A percentile compares a stretch with the other conserved stretches of the same genome.
These are phyloP conservation scores for Excoecaria cochinchinensis DNA, from an alignment of 345 rosid species.

Conservation along the genomic window DNA sequence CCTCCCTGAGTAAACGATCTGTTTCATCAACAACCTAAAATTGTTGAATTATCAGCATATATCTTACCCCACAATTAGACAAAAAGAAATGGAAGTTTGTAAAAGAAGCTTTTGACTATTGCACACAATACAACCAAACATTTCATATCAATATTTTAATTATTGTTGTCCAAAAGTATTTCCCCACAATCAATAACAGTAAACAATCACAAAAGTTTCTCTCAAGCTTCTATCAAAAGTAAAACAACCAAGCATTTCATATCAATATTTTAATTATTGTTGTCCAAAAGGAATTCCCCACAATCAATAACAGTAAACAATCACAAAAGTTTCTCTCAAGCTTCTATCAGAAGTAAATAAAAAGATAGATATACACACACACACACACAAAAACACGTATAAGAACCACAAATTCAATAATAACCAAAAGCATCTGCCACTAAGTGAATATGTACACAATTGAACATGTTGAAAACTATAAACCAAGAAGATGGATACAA, in stretches of 20 bases:
- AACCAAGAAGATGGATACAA: too few species aligned
- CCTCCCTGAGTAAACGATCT: constrained; percentile 86
- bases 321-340: neutral
- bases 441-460: neutral
- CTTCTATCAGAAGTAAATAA: constrained; percentile 1
- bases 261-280: neutral
- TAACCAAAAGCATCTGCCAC: neutral
- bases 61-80: constrained; percentile 9
- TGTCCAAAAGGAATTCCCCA: neutral
- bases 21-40: constrained; percentile 97
- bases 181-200: neutral
- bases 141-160: neutral
- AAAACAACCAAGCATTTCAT: neutral
- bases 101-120: neutral
- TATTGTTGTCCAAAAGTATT: neutral
- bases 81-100: neutral
- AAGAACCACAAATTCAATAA: too few species aligned
- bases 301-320: neutral
- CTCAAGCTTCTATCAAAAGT: too few species aligned
- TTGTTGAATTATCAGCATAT: constrained; percentile 24
- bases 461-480: too few species aligned
- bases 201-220: neutral
- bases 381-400: too few species aligned
- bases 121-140: neutral
- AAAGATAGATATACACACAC: neutral